Base-by-base conservation (phyloP, 1,284 basidiomycete genomes). In the Somion occarium region DNA sequence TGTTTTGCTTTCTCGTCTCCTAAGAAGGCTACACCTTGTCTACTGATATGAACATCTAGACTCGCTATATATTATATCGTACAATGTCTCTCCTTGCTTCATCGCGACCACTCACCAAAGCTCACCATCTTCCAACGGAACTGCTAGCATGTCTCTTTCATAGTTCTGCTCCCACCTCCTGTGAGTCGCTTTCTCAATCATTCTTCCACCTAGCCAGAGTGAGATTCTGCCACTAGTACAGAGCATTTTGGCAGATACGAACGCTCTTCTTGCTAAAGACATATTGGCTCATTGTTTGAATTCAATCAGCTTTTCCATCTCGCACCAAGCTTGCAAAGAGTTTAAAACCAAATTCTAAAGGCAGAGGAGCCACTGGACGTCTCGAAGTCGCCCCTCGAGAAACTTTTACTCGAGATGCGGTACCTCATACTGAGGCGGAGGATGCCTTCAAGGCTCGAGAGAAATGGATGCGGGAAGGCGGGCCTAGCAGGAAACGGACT, bases 241-340 rank as follows among this genome's bases (percentile, higher is more conserved):
- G n/a, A n/a, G n/a, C n/a, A n/a, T n/a, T n/a, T n/a, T n/a, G n/a
- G n/a, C n/a, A n/a, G n/a, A 15, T 15, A 34, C 7, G 7, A 34
- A 7, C 7, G 30, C 30, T 34, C 30, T 34, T 7, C 7, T 34
- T 7, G 15, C 7, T 34, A 34, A 34, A 7, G 15, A 34, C 30
- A 34, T 34, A 7, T 34, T 7, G 15, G 7, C 30, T 34, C 7
- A 34, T 34, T 7, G 7, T 34, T 7, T 15, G 7, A 34, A 34
- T 34, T 7, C 30, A 15, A 7, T 15, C 30, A 34, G 30, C 30
- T 15, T 34, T 15, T 7, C 55, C 71, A 2, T 69, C 71, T 9
- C 68, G 66, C 25, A 66, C 56, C 4, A 68, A 70, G 5, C 71
- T 74, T 2, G 69, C 66, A 39, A 65, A 68, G 57, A 66, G 67